Evolutionary conservation across 73 alveolate species (phyloP).

Genomic region (Paramecium biaurelia): DNA sequence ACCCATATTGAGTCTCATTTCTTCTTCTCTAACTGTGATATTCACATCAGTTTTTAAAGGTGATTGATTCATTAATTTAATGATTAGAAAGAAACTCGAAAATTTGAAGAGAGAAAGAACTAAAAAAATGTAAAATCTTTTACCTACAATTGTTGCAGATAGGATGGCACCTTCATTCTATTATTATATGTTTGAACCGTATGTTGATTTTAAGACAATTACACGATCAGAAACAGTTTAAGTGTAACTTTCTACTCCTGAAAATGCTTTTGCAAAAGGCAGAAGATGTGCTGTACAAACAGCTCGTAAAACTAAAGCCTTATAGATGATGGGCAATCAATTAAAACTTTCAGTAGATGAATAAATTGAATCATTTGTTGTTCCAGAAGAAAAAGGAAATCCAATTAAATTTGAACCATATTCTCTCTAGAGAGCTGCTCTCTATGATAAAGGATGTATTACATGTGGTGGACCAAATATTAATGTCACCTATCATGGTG

Average conservation of each 20-base stretch:
- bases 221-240: neutral
- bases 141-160: slow-evolving; percentile 42
- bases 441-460: slow-evolving; percentile 64
- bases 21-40: neutral
- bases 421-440: slow-evolving; percentile 41
- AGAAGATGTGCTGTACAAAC: neutral
- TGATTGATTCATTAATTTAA: slow-evolving; percentile 27
- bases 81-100: slow-evolving; percentile 43
- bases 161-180: slow-evolving; percentile 45
- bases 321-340: slow-evolving; percentile 25
- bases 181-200: slow-evolving; percentile 23
- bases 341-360: slow-evolving; percentile 37
- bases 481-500: slow-evolving; percentile 62
- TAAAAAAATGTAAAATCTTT: slow-evolving; percentile 1
- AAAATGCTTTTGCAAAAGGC: neutral
- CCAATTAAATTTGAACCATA: slow-evolving; percentile 47
- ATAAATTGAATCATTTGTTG: neutral
- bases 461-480: slow-evolving; percentile 69
- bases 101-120: neutral
- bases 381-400: neutral
- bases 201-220: neutral
- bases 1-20: neutral
- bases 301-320: slow-evolving; percentile 11
- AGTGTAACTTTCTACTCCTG: neutral
- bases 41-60: neutral